Percentiles rank a stretch among this genome's conserved stretches.
Evolutionary conservation across 305 asterid species (phyloP).

Genomic region (Fraxinus sp.): DNA sequence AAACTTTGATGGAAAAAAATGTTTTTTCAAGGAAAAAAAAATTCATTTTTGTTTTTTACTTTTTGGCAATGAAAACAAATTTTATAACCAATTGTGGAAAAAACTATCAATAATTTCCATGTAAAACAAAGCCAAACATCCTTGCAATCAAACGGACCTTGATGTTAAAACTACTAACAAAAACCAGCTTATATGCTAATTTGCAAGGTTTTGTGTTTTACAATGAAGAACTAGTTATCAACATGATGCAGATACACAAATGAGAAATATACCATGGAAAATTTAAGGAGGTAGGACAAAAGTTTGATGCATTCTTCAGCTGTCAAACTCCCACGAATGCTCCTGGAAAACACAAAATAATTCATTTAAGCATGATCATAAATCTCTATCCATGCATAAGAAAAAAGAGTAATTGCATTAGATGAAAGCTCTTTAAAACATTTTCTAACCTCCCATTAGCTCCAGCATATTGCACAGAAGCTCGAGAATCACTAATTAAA

Average conservation of each 20-base stretch:
- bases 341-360: slow-evolving; percentile 45
- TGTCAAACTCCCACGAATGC: slow-evolving; percentile 42
- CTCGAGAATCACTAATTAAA: slow-evolving; percentile 50
- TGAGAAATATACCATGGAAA: slow-evolving; percentile 47
- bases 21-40: no score
- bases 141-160: no score
- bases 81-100: no score
- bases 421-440: slow-evolving; percentile 12
- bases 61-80: no score
- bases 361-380: slow-evolving; percentile 16
- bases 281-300: slow-evolving; percentile 53
- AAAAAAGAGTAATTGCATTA: slow-evolving; percentile 22
- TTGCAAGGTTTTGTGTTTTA: not conserved
- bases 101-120: no score
- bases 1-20: no score
- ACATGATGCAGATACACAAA: slow-evolving; percentile 16
- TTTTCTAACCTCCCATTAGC: slow-evolving; percentile 53
- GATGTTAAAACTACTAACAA: not conserved
- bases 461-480: slow-evolving; percentile 46
- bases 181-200: slow-evolving; percentile 14
- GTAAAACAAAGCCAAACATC: no score
- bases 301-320: slow-evolving; percentile 57
- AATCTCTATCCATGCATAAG: slow-evolving; percentile 12
- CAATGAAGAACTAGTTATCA: slow-evolving; percentile 4
- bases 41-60: no score